Conservation (phyloP, 345 rosid species). For the Anacardium occidentale region DNA sequence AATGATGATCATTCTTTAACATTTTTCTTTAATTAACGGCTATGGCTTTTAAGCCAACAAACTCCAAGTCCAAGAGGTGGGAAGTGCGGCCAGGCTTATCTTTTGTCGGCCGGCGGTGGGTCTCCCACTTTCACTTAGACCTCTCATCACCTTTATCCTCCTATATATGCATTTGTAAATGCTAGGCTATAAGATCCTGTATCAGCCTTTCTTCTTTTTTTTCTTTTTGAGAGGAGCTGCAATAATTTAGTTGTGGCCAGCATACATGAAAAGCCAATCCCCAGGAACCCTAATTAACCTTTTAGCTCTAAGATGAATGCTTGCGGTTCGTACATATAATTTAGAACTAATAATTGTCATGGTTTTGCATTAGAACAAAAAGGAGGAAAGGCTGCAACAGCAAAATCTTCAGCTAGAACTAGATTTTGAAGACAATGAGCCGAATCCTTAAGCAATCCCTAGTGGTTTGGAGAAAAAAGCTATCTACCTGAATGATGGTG, state of each 20-base stretch:
- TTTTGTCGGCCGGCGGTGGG: conserved; percentile 67
- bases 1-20: conserved; percentile 20
- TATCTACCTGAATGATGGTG: not conserved
- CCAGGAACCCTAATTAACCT: not conserved
- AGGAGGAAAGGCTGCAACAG: no score
- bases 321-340: not conserved
- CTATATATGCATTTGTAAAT: not conserved
- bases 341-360: no score
- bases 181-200: not conserved
- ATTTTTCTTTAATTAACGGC: conserved; percentile 31
- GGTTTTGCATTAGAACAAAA: not conserved
- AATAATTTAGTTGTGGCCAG: no score
- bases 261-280: no score
- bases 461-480: conserved; percentile 14
- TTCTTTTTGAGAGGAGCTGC: no score
- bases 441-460: conserved; percentile 20
- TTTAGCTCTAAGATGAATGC: not conserved
- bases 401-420: no score
- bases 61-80: conserved; percentile 21
- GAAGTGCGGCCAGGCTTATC: conserved; percentile 36
- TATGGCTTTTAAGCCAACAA: conserved; percentile 9
- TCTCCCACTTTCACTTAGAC: conserved; percentile 35
- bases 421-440: not conserved
- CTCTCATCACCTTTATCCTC: not conserved
- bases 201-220: no score